Evolutionary conservation across 1,284 basidiomycete species (phyloP), one percentile per base, ranked within the genome.

Genomic region (Leucoagaricus sp.): DNA sequence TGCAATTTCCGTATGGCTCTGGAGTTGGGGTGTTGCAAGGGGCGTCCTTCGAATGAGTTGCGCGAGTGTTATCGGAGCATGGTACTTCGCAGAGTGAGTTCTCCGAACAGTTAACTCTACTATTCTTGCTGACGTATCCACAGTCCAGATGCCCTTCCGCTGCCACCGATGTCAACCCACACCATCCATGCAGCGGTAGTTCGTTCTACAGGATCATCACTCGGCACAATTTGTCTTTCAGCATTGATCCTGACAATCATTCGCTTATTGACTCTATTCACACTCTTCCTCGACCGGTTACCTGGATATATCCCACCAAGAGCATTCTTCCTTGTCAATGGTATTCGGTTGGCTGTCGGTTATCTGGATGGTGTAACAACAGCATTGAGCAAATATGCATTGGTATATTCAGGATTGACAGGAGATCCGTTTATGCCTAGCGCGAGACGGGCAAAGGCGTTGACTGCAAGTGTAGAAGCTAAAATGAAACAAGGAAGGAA

Each of bases 1-100:
- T 2, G 83, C 88, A 0, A 75, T 89, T 1, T 76, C 75, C 0
- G 77, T 92, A 0, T 96, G 94, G 92, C 71, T 95, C 1, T 98
- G 94, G 94, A 91, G 84, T 9, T 96, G 94, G 91, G 91, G 87
- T 15, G 87, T 97, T 2, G 85, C 91, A 13, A 80, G 94, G 29
- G 94, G 95, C 0, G 70, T 94, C 0, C 75, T 94, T 52, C 78
- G 93, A 4, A 91, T 91, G 40, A 85, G 87, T 0, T 86, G 89
- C 46, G 87, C 93, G 0, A 89, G 86, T 25, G 91, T 95, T 1
- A 84, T 98, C 36, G 95, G 93, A 1, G 87, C 90, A 40, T 98
- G 94, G 94, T 97, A 96, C 69, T 96, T 94, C 66, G 82, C 89
- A 46, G 83, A 91, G 87, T 92, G 67, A 54, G 72, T 66, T 2